Evolutionary conservation across 352 stramenopile genomes (phyloP).

Genomic region (Aphanomyces cochlioides): DNA sequence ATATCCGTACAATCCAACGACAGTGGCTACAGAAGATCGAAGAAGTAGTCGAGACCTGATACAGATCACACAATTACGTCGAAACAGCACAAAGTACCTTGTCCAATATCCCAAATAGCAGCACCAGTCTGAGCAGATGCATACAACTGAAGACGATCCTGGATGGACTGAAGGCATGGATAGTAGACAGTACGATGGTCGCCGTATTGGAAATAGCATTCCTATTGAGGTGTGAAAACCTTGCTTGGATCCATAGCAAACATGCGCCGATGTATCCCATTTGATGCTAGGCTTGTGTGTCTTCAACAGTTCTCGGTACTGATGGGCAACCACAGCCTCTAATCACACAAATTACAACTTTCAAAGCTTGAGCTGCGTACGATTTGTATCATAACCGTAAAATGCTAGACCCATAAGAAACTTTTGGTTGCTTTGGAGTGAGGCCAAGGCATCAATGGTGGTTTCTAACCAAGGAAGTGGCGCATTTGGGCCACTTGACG

Average conservation of each 20-base stretch:
- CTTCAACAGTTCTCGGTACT: conserved; percentile 33
- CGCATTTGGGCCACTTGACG: conserved; percentile 56
- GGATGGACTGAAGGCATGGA: conserved; percentile 77
- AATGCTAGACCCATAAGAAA: conserved; percentile 73
- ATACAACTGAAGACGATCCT: conserved; percentile 60
- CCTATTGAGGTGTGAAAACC: conserved; percentile 36
- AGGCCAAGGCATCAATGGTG: conserved; percentile 49
- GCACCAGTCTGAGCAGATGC: conserved; percentile 44
- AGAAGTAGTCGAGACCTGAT: conserved; percentile 77
- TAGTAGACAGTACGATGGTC: conserved; percentile 58
- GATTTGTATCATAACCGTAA: conserved; percentile 76
- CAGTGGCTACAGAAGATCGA: conserved; percentile 50
- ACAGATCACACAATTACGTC: not conserved
- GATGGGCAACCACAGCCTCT: conserved; percentile 35
- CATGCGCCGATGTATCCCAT: conserved; percentile 35
- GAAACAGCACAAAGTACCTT: conserved; percentile 43
- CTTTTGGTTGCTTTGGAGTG: conserved; percentile 33
- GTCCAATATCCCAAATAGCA: conserved; percentile 75
- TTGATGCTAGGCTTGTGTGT: conserved; percentile 24
- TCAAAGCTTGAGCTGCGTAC: conserved; percentile 30
- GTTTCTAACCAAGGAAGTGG: conserved; percentile 60
- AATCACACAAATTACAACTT: conserved; percentile 4
- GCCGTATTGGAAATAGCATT: conserved; percentile 62
- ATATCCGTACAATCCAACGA: not conserved
- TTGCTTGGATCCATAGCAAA: not conserved